phyloP scores from a whole-genome alignment of 140 eudicot species.

The Artemisia princeps region DNA sequence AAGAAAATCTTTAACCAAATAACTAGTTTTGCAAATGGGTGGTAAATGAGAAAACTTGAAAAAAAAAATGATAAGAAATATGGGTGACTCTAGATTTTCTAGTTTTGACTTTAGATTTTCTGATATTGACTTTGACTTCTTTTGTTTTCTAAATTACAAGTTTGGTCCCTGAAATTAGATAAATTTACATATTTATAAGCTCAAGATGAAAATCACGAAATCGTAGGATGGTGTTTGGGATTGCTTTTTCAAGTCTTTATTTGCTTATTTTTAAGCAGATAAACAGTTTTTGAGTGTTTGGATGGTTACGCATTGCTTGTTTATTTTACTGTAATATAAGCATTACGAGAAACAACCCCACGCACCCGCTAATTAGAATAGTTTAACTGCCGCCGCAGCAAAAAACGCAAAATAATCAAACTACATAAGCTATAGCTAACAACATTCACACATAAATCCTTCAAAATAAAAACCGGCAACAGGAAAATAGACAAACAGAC shows the following conservation, averaged over 20 bases:
- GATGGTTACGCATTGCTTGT: too few species aligned
- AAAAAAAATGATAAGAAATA: not conserved
- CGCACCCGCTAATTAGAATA: conserved; percentile 15
- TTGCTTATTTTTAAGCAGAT: too few species aligned
- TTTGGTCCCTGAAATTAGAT: not conserved
- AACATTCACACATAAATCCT: conserved; percentile 32
- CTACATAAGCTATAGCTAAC: conserved; percentile 25
- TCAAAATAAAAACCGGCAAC: conserved; percentile 14
- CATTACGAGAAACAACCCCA: not conserved
- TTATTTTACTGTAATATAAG: too few species aligned
- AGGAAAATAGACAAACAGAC: conserved; percentile 18
- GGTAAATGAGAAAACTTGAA: not conserved
- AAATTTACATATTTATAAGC: too few species aligned
- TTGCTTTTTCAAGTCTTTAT: not conserved
- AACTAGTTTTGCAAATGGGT: conserved; percentile 15
- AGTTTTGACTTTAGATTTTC: not conserved
- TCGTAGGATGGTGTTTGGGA: not conserved
- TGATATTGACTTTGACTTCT: not conserved
- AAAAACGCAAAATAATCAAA: conserved; percentile 11
- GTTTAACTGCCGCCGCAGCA: conserved; percentile 11
- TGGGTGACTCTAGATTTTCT: conserved; percentile 19
- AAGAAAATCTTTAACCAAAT: not conserved
- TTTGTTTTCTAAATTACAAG: not conserved
- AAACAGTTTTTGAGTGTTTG: too few species aligned
- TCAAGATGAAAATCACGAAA: too few species aligned